These are phyloP conservation scores for Graphiopsis chlorocephala DNA, from an alignment of 2,329 filamentous ascomycete species.

Conservation along the genomic window DNA sequence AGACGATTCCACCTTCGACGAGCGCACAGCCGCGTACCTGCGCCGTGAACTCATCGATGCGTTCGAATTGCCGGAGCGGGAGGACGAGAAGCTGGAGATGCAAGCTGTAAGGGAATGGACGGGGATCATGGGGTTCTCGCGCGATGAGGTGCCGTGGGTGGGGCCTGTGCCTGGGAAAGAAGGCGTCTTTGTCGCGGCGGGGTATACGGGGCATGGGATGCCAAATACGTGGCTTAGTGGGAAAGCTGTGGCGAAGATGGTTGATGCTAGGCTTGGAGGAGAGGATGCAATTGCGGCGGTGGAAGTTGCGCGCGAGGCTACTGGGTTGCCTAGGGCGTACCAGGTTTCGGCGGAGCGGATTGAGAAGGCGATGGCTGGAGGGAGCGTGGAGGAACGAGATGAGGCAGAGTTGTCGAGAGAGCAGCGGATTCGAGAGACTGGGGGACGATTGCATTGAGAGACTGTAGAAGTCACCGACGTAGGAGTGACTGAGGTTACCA, in stretches of 20 bases:
- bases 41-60: constrained; percentile 41
- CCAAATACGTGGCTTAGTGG: constrained; percentile 67
- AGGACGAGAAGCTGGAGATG: constrained; percentile 42
- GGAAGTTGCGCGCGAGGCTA: constrained; percentile 19
- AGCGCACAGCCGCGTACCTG: constrained; percentile 56
- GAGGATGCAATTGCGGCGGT: constrained; percentile 18
- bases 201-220: constrained; percentile 67
- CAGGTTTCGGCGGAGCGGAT: constrained; percentile 27
- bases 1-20: constrained; percentile 59
- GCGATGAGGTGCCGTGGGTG: constrained; percentile 68
- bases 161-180: constrained; percentile 58
- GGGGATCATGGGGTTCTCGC: constrained; percentile 74
- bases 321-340: constrained; percentile 31
- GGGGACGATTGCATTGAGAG: background rate
- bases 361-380: constrained; percentile 22
- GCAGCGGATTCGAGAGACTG: constrained; percentile 7
- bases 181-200: constrained; percentile 31
- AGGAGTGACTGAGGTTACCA: too few species aligned
- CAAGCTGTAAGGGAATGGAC: constrained; percentile 61
- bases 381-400: constrained; percentile 29
- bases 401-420: constrained; percentile 28
- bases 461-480: background rate
- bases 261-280: constrained; percentile 33
- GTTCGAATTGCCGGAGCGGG: constrained; percentile 36
- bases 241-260: constrained; percentile 61